phyloP scores from a whole-genome alignment of 2,329 filamentous ascomycete species.

The Microcyclosporella mali region DNA sequence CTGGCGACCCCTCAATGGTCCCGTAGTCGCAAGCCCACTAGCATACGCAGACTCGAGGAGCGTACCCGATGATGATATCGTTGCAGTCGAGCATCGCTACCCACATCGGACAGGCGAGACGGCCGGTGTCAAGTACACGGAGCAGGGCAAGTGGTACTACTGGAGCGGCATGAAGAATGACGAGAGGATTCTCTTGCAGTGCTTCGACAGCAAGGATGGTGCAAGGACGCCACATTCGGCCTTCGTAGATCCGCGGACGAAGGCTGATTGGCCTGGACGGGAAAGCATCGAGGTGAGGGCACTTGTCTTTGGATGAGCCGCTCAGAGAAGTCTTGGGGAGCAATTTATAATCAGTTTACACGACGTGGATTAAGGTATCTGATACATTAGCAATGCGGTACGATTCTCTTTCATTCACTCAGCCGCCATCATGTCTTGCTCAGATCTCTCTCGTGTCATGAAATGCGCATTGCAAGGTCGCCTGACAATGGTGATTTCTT shows the following conservation, averaged over 20 bases:
- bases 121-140: slow-evolving; percentile 58
- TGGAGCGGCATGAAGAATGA: slow-evolving; percentile 67
- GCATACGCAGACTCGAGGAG: slow-evolving; percentile 52
- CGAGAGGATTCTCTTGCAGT: slow-evolving; percentile 49
- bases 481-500: too few species aligned
- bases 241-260: slow-evolving; percentile 69
- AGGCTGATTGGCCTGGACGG: slow-evolving; percentile 56
- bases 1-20: slow-evolving; percentile 62
- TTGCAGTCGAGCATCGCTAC: slow-evolving; percentile 70
- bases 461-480: too few species aligned
- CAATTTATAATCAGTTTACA: too few species aligned
- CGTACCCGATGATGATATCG: slow-evolving; percentile 57
- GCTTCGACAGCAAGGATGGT: slow-evolving; percentile 39
- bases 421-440: too few species aligned
- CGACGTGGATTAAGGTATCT: too few species aligned
- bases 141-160: slow-evolving; percentile 68
- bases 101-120: slow-evolving; percentile 66
- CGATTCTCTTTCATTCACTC: too few species aligned
- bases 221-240: slow-evolving; percentile 61
- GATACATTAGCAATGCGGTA: not conserved
- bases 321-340: not conserved
- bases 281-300: slow-evolving; percentile 89
- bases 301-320: slow-evolving; percentile 59
- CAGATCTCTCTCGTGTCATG: too few species aligned
- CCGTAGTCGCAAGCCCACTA: slow-evolving; percentile 52